Base-by-base conservation (phyloP, 2,329 filamentous ascomycete species). In the Blastomyces parvus region DNA sequence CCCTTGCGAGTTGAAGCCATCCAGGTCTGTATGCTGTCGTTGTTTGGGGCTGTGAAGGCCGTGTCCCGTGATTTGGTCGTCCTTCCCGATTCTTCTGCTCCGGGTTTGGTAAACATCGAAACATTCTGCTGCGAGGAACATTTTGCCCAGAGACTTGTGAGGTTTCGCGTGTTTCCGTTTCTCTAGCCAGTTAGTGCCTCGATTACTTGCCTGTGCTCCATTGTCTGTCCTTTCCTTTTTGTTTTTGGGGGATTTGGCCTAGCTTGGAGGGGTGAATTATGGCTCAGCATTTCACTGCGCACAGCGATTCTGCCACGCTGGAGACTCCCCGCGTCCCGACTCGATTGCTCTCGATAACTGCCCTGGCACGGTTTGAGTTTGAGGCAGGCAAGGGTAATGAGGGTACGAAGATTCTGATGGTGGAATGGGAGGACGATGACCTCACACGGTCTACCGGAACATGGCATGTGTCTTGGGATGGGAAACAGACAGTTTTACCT, bases 321-420 rank as follows among this genome's bases (percentile, higher is more conserved):
- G 72, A 74, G 44, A 74, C 74, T 4, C 70, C 73, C 14, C 74
- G 69, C 40, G 68, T 63, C 2, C 64, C 66, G 6, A 69, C 61
- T 2, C 62, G 62, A 27, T 66, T 69, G 17, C 71, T 81, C 71
- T 76, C 76, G 0, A 74, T 80, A 57, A 83, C 82, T 63, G 87
- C 87, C n/a, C 80, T 91, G 56, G 88, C 90, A 56, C 87, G 91
- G 64, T 96, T 95, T 76, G 91, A 96, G 74, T 95, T 96, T 72
- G 88, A 92, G 76, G 81, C 84, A 0, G 88, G 86, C 44, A 84
- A 84, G 73, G 88, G 86, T 59, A 90, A 90, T 70, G 88, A 92
- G 67, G 91, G 91, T 50, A 95, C 90, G 66, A 96, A 96, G 79
- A 87, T 96, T 66, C 79, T 96, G 69, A 94, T 96, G 90, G 87